Evolutionary conservation across 2,329 filamentous ascomycete species (phyloP).

Genomic region (Fusarium sambucinum): DNA sequence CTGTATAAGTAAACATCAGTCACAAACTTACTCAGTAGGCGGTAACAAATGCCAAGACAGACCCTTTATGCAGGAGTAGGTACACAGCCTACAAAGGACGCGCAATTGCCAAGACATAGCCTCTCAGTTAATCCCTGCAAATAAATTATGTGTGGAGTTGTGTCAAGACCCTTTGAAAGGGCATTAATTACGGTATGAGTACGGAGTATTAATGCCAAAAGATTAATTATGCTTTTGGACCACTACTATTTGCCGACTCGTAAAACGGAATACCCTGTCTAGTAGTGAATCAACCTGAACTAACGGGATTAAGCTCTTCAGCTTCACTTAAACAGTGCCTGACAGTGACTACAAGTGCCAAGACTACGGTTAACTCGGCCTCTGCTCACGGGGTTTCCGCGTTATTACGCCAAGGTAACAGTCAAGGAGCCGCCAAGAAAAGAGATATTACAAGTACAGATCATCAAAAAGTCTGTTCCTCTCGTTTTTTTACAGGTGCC

Average conservation of each 20-base stretch:
- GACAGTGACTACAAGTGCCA: constrained; percentile 15
- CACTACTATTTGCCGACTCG: not conserved
- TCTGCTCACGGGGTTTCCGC: constrained; percentile 11
- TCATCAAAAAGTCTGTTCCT: too few species aligned
- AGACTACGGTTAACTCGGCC: constrained; percentile 41
- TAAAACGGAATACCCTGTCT: not conserved
- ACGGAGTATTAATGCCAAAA: not conserved
- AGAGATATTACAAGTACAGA: too few species aligned
- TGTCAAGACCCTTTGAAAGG: constrained; percentile 14
- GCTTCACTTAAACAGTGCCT: too few species aligned
- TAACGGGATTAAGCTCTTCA: not conserved
- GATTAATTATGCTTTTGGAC: not conserved
- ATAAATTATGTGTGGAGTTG: constrained; percentile 4
- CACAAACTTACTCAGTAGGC: not conserved
- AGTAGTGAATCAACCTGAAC: not conserved
- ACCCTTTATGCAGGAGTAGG: constrained; percentile 28
- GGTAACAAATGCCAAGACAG: constrained; percentile 5
- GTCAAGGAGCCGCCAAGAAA: constrained; percentile 32
- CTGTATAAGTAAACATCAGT: not conserved
- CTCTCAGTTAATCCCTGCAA: not conserved
- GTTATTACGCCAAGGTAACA: constrained; percentile 41
- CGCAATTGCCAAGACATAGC: constrained; percentile 33
- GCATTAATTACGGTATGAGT: not conserved
- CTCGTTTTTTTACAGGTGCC: too few species aligned
- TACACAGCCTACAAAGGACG: constrained; percentile 37